These are phyloP conservation scores for Phalaenopsis equestris DNA, from an alignment of 106 monocot genomes.

Conservation along the genomic window DNA sequence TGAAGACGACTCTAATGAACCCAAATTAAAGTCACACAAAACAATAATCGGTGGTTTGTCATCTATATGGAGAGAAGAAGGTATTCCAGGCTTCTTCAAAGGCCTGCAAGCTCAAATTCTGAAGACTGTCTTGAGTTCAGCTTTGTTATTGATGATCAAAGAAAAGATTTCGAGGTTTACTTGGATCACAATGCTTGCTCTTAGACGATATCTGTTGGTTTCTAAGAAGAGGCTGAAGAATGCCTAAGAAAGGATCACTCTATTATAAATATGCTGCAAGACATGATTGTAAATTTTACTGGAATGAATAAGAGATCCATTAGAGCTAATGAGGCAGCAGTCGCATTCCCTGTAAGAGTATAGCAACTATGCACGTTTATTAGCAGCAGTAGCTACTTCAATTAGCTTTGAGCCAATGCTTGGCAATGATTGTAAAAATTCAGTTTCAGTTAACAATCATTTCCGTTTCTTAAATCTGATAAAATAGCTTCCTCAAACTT, in stretches of 20 bases:
- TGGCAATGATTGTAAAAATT: background rate
- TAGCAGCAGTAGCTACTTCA: background rate
- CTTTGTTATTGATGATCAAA: conserved; percentile 93
- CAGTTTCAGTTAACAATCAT: background rate
- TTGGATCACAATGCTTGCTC: conserved; percentile 78
- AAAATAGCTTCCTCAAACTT: background rate
- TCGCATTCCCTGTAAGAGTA: background rate
- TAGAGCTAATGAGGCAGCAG: background rate
- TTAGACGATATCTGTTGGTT: conserved; percentile 47
- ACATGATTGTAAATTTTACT: background rate
- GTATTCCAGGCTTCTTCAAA: conserved; percentile 64
- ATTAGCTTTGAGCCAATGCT: background rate
- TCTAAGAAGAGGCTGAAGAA: conserved; percentile 46
- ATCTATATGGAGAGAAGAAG: conserved; percentile 14
- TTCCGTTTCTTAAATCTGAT: background rate
- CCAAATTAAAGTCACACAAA: conserved; percentile 36
- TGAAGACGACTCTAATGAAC: conserved; percentile 18
- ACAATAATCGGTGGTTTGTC: conserved; percentile 43
- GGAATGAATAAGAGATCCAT: background rate
- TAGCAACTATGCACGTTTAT: too few species aligned
- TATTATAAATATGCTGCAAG: too few species aligned
- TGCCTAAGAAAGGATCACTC: background rate
- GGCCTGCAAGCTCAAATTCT: conserved; percentile 89
- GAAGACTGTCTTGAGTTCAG: conserved; percentile 91
- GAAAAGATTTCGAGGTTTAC: conserved; percentile 81